Percentiles rank a stretch among this genome's conserved stretches.
Conservation (phyloP, 2,329 filamentous ascomycete species). For the Hypomyces rosellus region DNA sequence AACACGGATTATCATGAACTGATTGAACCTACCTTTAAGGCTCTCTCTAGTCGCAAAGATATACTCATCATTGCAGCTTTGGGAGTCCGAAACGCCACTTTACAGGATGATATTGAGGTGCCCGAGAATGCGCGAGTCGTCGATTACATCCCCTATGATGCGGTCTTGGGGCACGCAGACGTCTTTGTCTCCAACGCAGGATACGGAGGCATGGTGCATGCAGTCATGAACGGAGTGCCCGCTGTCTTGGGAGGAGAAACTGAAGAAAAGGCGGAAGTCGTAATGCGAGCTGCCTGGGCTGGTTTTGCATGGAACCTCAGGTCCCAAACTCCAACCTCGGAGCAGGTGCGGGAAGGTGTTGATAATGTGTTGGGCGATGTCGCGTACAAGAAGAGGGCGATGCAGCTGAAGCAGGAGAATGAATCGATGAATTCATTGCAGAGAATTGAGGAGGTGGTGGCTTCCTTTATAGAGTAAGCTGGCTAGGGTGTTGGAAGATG, state of each 20-base stretch:
- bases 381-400: slow-evolving; percentile 25
- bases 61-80: slow-evolving; percentile 28
- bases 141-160: slow-evolving; percentile 44
- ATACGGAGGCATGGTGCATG: slow-evolving; percentile 41
- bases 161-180: slow-evolving; percentile 36
- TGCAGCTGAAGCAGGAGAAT: slow-evolving; percentile 28
- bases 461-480: not conserved
- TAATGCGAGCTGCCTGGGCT: slow-evolving; percentile 34
- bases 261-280: slow-evolving; percentile 37
- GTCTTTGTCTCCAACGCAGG: slow-evolving; percentile 44
- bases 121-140: slow-evolving; percentile 37
- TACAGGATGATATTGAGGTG: slow-evolving; percentile 22
- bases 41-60: slow-evolving; percentile 35
- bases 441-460: not conserved
- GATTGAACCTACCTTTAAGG: slow-evolving; percentile 38
- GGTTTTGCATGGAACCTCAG: slow-evolving; percentile 40
- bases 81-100: slow-evolving; percentile 18
- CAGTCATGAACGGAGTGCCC: slow-evolving; percentile 38
- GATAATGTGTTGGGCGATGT: slow-evolving; percentile 24
- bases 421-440: slow-evolving; percentile 18
- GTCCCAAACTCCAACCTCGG: slow-evolving; percentile 25
- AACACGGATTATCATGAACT: slow-evolving; percentile 34
- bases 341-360: slow-evolving; percentile 25
- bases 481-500: no score
- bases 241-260: slow-evolving; percentile 39